A percentile compares a stretch with the other conserved stretches of the same genome.
phyloP scores from a whole-genome alignment of 805 yeast genomes.

The Schizosaccharomyces japonicus region DNA sequence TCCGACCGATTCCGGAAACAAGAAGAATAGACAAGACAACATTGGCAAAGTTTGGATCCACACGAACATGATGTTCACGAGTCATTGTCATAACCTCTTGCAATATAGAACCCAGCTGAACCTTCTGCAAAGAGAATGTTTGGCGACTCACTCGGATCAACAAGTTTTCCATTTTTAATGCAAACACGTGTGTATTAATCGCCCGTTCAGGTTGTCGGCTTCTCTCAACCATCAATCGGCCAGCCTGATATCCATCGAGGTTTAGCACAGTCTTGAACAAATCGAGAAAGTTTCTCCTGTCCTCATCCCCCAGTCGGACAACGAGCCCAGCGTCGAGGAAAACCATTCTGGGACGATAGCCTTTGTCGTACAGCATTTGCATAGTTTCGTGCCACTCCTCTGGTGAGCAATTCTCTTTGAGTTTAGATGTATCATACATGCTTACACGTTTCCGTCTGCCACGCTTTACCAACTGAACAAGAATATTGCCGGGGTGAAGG shows the following conservation, averaged over 20 bases:
- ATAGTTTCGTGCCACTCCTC: slow-evolving; percentile 27
- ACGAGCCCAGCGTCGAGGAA: slow-evolving; percentile 84
- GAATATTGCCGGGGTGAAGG: slow-evolving; percentile 87
- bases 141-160: slow-evolving; percentile 61
- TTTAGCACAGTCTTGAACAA: slow-evolving; percentile 69
- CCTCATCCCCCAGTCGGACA: slow-evolving; percentile 57
- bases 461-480: slow-evolving; percentile 41
- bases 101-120: slow-evolving; percentile 73
- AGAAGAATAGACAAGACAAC: slow-evolving; percentile 82
- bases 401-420: slow-evolving; percentile 2
- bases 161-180: slow-evolving; percentile 60
- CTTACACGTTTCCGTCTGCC: slow-evolving; percentile 2
- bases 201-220: slow-evolving; percentile 89
- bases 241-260: slow-evolving; percentile 86
- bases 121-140: slow-evolving; percentile 78
- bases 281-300: slow-evolving; percentile 68
- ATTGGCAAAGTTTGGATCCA: slow-evolving; percentile 92
- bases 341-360: slow-evolving; percentile 66
- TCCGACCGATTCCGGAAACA: slow-evolving; percentile 87
- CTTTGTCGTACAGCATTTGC: slow-evolving; percentile 24
- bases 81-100: slow-evolving; percentile 81
- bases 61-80: slow-evolving; percentile 74
- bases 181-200: slow-evolving; percentile 60
- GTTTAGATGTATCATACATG: background rate
- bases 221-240: slow-evolving; percentile 84